phyloP scores from a whole-genome alignment of 176 grass and related monocot genomes.

The Eragrostis nindensis region DNA sequence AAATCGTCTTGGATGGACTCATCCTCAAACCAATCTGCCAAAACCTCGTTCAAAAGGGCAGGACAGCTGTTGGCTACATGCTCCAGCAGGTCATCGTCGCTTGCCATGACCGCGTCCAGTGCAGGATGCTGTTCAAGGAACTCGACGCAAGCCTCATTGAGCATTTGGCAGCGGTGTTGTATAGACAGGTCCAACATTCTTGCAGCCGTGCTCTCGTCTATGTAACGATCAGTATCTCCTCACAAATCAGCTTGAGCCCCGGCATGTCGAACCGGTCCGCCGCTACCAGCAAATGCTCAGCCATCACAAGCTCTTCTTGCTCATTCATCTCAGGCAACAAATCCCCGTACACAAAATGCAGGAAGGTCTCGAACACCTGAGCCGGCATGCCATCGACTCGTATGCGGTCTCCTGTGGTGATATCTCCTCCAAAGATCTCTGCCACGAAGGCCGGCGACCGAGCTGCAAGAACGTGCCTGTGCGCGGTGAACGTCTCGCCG shows the following conservation, averaged over 20 bases:
- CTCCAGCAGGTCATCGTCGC: background rate
- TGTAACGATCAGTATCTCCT: background rate
- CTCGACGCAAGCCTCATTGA: slow-evolving; percentile 34
- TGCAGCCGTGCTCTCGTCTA: slow-evolving; percentile 15
- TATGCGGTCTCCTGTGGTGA: background rate
- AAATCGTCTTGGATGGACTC: background rate
- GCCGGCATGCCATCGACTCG: background rate
- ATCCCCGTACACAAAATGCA: background rate
- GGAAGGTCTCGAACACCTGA: background rate
- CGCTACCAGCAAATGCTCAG: background rate
- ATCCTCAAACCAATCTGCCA: background rate
- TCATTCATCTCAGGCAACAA: background rate
- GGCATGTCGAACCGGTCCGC: slow-evolving; percentile 42
- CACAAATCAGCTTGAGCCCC: slow-evolving; percentile 40
- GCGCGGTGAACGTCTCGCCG: background rate
- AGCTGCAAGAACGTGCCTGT: background rate
- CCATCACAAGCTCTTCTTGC: background rate
- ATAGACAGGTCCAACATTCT: background rate
- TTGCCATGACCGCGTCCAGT: background rate
- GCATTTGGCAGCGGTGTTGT: background rate
- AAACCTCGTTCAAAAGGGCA: background rate
- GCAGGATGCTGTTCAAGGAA: slow-evolving; percentile 6
- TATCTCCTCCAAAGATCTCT: background rate
- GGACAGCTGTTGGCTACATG: background rate
- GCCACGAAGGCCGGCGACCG: background rate